phyloP scores from a whole-genome alignment of 768 basidiomycete species.

The Hemileccinum rubropunctum region DNA sequence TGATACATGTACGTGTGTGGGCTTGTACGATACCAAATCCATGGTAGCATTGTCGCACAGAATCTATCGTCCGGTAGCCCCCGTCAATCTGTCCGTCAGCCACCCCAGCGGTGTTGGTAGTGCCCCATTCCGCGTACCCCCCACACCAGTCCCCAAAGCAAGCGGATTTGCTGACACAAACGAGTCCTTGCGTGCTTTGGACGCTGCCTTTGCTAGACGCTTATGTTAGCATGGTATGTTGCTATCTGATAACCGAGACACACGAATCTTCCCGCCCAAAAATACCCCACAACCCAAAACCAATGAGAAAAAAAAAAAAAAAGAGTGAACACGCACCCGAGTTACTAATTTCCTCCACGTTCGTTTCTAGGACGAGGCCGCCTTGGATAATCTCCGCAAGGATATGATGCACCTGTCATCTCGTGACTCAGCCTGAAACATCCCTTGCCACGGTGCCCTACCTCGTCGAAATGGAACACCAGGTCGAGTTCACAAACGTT shows the following conservation, averaged over 20 bases:
- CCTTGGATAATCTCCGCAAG: constrained; percentile 96
- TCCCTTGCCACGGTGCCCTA: constrained; percentile 30
- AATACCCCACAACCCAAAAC: constrained; percentile 3
- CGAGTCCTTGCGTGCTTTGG: constrained; percentile 73
- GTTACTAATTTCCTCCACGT: constrained; percentile 77
- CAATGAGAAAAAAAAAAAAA: background rate
- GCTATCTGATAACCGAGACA: background rate
- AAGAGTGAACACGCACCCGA: constrained; percentile 48
- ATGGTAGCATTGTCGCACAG: background rate
- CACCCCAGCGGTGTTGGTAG: constrained; percentile 75
- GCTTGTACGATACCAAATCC: constrained; percentile 2
- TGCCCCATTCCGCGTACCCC: constrained; percentile 57
- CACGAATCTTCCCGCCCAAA: background rate
- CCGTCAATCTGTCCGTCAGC: constrained; percentile 72
- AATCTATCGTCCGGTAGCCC: constrained; percentile 50
- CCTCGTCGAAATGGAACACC: constrained; percentile 99
- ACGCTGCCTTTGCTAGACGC: constrained; percentile 62
- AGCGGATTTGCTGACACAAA: constrained; percentile 81
- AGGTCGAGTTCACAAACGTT: constrained; percentile 98
- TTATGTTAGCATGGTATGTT: constrained; percentile 10
- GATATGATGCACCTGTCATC: constrained; percentile 77
- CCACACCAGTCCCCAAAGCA: constrained; percentile 60
- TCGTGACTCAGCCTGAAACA: constrained; percentile 1
- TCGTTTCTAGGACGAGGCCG: constrained; percentile 94
- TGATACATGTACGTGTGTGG: background rate